A percentile compares a stretch with the other conserved stretches of the same genome.
phyloP scores from a whole-genome alignment of 345 rosid species.

The Salix viminalis region DNA sequence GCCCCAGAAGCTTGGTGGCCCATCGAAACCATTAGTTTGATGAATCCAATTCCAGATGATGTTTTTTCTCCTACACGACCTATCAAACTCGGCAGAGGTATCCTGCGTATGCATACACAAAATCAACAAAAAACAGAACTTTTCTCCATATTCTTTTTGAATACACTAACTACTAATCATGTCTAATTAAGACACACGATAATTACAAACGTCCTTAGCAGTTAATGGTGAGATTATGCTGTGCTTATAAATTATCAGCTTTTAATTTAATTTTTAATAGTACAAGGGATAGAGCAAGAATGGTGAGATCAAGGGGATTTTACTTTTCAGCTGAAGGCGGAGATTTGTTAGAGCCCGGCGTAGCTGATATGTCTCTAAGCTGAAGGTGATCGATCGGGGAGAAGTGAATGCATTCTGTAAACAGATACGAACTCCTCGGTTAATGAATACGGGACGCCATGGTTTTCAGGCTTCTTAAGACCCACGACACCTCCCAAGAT shows the following conservation, averaged over 20 bases:
- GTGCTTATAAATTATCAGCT: too few species aligned
- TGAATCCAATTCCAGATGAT: constrained; percentile 39
- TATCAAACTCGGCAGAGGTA: constrained; percentile 30
- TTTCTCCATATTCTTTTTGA: too few species aligned
- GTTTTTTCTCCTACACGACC: constrained; percentile 43
- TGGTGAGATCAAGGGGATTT: too few species aligned
- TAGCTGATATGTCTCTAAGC: constrained; percentile 29
- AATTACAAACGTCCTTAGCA: too few species aligned
- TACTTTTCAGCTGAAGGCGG: constrained; percentile 36
- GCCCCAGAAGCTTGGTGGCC: constrained; percentile 66
- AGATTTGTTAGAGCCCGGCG: constrained; percentile 37
- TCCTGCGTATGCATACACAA: constrained; percentile 12
- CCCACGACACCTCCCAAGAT: constrained; percentile 50
- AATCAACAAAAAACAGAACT: too few species aligned
- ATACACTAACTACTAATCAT: too few species aligned
- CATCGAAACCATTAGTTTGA: constrained; percentile 50
- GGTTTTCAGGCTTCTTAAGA: constrained; percentile 37
- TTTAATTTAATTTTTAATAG: too few species aligned
- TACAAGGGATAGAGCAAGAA: too few species aligned
- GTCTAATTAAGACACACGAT: too few species aligned
- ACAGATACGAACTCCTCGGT: constrained; percentile 64
- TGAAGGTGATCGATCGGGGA: constrained; percentile 47
- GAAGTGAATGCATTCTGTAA: constrained; percentile 53
- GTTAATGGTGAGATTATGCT: too few species aligned
- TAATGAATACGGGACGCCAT: constrained; percentile 58